Percentiles rank a stretch among this genome's conserved stretches.
Conservation (phyloP, 345 rosid species). For the Eutrema yunnanense region DNA sequence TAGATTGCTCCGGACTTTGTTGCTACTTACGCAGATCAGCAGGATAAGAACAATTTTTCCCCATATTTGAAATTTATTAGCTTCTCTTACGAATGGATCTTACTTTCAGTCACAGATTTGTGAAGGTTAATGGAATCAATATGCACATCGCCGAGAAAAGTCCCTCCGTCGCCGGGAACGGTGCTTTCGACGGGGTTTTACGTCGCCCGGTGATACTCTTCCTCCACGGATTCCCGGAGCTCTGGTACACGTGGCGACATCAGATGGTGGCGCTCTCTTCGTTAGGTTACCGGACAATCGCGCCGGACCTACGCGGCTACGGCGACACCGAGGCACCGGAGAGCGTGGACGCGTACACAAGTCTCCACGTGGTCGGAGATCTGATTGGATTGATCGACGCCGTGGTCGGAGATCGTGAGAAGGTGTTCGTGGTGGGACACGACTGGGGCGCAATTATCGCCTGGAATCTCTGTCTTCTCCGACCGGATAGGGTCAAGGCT, state of each 20-base stretch:
- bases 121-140: conserved; percentile 51
- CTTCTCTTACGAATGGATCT: conserved; percentile 21
- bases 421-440: conserved; percentile 32
- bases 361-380: conserved; percentile 30
- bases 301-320: conserved; percentile 35
- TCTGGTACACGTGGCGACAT: conserved; percentile 39
- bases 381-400: conserved; percentile 29
- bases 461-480: conserved; percentile 30
- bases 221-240: conserved; percentile 36
- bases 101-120: conserved; percentile 17
- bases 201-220: conserved; percentile 25
- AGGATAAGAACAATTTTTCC: background rate
- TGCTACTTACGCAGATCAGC: background rate
- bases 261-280: conserved; percentile 24
- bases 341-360: conserved; percentile 20
- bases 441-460: conserved; percentile 35
- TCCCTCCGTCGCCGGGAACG: background rate
- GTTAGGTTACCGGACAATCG: conserved; percentile 29
- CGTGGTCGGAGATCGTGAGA: conserved; percentile 21
- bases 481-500: conserved; percentile 32
- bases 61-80: background rate
- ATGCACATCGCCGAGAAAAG: conserved; percentile 71
- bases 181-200: background rate
- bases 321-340: conserved; percentile 29
- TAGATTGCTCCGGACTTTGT: background rate